Evolutionary conservation across 2,329 filamentous ascomycete species (phyloP), one percentile per base, ranked within the genome.

Genomic region (Lasiodiplodia gonubiensis): DNA sequence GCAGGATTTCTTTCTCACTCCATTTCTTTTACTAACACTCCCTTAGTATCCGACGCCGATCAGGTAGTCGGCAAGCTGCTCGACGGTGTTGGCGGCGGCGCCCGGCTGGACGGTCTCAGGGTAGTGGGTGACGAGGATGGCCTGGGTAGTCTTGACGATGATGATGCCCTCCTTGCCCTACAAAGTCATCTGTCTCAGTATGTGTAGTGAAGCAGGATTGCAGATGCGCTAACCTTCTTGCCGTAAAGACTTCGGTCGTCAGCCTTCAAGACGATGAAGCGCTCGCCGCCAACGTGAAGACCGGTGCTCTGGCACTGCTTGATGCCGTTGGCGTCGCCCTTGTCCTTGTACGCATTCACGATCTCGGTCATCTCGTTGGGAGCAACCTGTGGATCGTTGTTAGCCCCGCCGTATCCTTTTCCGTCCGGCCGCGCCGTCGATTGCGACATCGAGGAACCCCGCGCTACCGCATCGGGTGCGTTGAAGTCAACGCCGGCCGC

Each of bases 61-160:
- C 71, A 97, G 88, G 85, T 98, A 97, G 81, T 97, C 92, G 75
- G 88, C 93, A 70, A 99, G 86, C 74, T 88, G 85, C 84, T 94
- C 92, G 72, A 97, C 91, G 60, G 91, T 92, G 78, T 87, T 87
- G 74, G 89, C 89, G 70, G 92, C 89, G 79, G 90, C 90, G 77
- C 92, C 89, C 64, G 91, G 92, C 79, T 91, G 85, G 73, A 89
- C 83, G 70, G 80, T 79, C 79, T 97, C 92, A 72, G 85, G 86
- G 86, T 98, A 93, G 85, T 97, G 93, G 73, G 89, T 91, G 78
- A 99, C 83, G 78, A 99, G 88, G 79, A 98, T 89, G 73, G 93
- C 92, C 82, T 96, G 90, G 76, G 86, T 90, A 75, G 94, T 96
- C 86, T 96, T 97, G 81, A 90, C 89, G 74, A 95, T 88, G 77